These are phyloP conservation scores for Rhizopus arrhizus DNA, from an alignment of 371 early-diverging fungal species.

Conservation along the genomic window DNA sequence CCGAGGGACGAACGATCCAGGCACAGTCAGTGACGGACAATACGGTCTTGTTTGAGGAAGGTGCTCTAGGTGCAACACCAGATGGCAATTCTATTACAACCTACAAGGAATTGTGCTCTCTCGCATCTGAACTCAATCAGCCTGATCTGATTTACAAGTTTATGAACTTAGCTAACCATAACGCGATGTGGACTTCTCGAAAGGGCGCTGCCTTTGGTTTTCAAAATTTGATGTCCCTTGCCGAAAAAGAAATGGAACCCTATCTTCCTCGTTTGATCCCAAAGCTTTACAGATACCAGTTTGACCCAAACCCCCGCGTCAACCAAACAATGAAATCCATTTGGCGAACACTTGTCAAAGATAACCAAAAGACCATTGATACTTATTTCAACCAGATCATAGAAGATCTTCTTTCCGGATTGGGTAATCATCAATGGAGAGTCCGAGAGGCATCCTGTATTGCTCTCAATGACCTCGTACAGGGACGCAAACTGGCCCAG, in stretches of 20 bases:
- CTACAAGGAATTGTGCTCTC: constrained; percentile 81
- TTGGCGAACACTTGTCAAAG: constrained; percentile 83
- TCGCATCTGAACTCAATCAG: constrained; percentile 91
- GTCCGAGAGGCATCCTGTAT: constrained; percentile 80
- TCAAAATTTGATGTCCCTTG: constrained; percentile 74
- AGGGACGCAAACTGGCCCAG: constrained; percentile 67
- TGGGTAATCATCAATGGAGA: constrained; percentile 88
- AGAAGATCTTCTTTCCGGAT: constrained; percentile 71
- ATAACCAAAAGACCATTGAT: constrained; percentile 75
- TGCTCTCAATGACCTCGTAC: constrained; percentile 79
- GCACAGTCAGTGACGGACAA: constrained; percentile 78
- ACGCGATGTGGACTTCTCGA: constrained; percentile 89
- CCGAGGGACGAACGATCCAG: constrained; percentile 55
- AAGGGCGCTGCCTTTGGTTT: constrained; percentile 90
- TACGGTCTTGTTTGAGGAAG: constrained; percentile 75
- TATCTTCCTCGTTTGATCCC: constrained; percentile 79
- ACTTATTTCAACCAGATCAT: constrained; percentile 81
- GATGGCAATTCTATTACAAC: constrained; percentile 81
- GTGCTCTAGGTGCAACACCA: constrained; percentile 76
- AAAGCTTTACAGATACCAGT: constrained; percentile 82
- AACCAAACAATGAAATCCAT: constrained; percentile 87
- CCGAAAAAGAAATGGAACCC: constrained; percentile 80
- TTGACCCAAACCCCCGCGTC: constrained; percentile 86
- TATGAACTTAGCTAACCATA: constrained; percentile 90
- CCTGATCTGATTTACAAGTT: constrained; percentile 95